Percentiles rank a stretch among this genome's conserved stretches.
Evolutionary conservation across 2,329 filamentous ascomycete species (phyloP).

Genomic region (Pseudonectria foliicola): DNA sequence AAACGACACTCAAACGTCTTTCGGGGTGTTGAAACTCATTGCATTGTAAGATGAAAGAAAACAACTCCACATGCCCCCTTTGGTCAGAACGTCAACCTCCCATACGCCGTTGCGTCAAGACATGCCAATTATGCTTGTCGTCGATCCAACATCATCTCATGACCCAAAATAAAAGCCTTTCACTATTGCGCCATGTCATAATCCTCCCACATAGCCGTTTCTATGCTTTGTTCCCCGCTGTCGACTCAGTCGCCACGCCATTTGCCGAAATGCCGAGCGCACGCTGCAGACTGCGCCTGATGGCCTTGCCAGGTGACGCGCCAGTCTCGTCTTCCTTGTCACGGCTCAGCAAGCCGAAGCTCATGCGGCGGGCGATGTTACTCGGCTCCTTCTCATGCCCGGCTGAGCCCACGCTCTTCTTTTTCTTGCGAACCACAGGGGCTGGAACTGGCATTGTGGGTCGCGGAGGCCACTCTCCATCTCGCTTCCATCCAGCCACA

Average conservation of each 20-base stretch:
- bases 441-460: slow-evolving; percentile 35
- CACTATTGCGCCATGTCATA: no score
- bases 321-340: slow-evolving; percentile 28
- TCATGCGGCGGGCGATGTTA: slow-evolving; percentile 36
- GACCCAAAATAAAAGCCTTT: no score
- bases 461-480: slow-evolving; percentile 79
- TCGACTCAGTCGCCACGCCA: background rate
- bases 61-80: no score
- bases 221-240: slow-evolving; percentile 10
- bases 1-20: no score
- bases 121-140: no score
- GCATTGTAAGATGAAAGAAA: no score
- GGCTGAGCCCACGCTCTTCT: slow-evolving; percentile 19
- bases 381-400: slow-evolving; percentile 15
- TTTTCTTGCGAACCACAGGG: slow-evolving; percentile 34
- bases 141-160: no score
- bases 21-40: no score
- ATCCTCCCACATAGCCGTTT: background rate
- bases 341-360: slow-evolving; percentile 40
- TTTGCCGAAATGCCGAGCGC: slow-evolving; percentile 34
- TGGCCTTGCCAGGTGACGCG: slow-evolving; percentile 27
- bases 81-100: no score
- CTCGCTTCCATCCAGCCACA: slow-evolving; percentile 85
- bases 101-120: no score
- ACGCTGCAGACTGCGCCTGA: slow-evolving; percentile 40